These are phyloP conservation scores for Musa troglodytarum DNA, from an alignment of 176 grass and related monocot species.

Conservation along the genomic window DNA sequence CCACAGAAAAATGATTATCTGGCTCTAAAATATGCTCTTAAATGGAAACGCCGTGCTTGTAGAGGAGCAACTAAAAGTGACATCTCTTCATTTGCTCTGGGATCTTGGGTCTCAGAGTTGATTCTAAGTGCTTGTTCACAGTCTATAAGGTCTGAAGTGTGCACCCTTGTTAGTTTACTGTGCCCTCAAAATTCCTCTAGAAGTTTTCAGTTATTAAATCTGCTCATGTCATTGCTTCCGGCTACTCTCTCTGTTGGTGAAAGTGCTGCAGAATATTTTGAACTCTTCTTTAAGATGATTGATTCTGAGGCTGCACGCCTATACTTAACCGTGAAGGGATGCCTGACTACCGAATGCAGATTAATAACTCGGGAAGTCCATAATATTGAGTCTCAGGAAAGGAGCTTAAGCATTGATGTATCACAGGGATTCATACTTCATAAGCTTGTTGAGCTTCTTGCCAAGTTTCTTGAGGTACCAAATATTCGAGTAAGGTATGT, in stretches of 20 bases:
- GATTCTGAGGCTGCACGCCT: conserved; percentile 67
- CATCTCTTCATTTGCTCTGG: conserved; percentile 87
- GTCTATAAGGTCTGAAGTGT: conserved; percentile 95
- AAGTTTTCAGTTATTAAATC: conserved; percentile 85
- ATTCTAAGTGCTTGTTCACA: conserved; percentile 98
- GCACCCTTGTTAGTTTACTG: conserved; percentile 73
- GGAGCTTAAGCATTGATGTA: conserved; percentile 83
- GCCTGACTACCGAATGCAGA: conserved; percentile 60
- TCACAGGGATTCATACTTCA: conserved; percentile 97
- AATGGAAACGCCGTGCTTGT: conserved; percentile 85
- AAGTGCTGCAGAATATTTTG: conserved; percentile 88
- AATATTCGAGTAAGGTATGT: conserved; percentile 85
- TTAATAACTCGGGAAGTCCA: conserved; percentile 82
- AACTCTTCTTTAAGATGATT: conserved; percentile 83
- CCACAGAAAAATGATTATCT: conserved; percentile 69
- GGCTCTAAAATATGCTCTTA: conserved; percentile 77
- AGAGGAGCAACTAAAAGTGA: conserved; percentile 62
- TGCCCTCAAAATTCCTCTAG: conserved; percentile 73
- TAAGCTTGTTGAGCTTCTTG: conserved; percentile 86
- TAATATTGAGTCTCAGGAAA: conserved; percentile 93
- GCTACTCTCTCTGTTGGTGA: conserved; percentile 71
- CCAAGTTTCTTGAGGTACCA: conserved; percentile 93
- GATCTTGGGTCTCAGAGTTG: conserved; percentile 88
- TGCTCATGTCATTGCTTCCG: conserved; percentile 76
- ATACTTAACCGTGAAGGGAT: conserved; percentile 79